Evolutionary conservation across 2,329 filamentous ascomycete genomes (phyloP).

Genomic region (Botryotinia calthae): DNA sequence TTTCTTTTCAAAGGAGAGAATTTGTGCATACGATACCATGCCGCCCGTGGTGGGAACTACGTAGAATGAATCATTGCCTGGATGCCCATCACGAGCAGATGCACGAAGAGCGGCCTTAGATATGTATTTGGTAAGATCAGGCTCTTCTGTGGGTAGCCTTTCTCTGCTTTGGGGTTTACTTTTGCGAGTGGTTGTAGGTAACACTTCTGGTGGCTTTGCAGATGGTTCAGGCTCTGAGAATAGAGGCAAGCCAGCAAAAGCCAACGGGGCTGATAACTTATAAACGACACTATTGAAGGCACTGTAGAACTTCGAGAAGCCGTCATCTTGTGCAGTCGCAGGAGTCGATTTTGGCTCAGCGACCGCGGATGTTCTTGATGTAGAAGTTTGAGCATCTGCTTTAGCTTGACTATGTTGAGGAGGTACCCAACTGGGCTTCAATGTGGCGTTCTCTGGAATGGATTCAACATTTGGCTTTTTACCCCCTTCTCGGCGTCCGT

Average conservation of each 20-base stretch:
- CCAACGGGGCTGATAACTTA: slow-evolving; percentile 82
- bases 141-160: slow-evolving; percentile 48
- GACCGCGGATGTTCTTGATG: slow-evolving; percentile 38
- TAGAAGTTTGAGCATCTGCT: slow-evolving; percentile 31
- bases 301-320: slow-evolving; percentile 87
- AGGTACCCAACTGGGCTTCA: slow-evolving; percentile 51
- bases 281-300: slow-evolving; percentile 88
- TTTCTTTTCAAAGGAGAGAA: slow-evolving; percentile 69
- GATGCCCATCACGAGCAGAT: slow-evolving; percentile 65
- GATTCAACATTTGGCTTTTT: slow-evolving; percentile 51
- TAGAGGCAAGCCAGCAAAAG: slow-evolving; percentile 88
- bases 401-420: slow-evolving; percentile 41
- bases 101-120: slow-evolving; percentile 82
- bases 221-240: slow-evolving; percentile 48
- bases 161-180: slow-evolving; percentile 25
- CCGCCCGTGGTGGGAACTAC: slow-evolving; percentile 90
- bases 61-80: slow-evolving; percentile 77
- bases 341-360: slow-evolving; percentile 31
- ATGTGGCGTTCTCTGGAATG: slow-evolving; percentile 51
- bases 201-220: slow-evolving; percentile 39
- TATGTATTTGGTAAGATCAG: slow-evolving; percentile 80
- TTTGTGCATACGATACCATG: slow-evolving; percentile 89
- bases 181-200: slow-evolving; percentile 41
- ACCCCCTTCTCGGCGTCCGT: slow-evolving; percentile 50
- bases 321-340: slow-evolving; percentile 58